Percentiles rank a stretch among this genome's conserved stretches.
phyloP scores from a whole-genome alignment of 805 yeast species.

The Torulaspora indica region DNA sequence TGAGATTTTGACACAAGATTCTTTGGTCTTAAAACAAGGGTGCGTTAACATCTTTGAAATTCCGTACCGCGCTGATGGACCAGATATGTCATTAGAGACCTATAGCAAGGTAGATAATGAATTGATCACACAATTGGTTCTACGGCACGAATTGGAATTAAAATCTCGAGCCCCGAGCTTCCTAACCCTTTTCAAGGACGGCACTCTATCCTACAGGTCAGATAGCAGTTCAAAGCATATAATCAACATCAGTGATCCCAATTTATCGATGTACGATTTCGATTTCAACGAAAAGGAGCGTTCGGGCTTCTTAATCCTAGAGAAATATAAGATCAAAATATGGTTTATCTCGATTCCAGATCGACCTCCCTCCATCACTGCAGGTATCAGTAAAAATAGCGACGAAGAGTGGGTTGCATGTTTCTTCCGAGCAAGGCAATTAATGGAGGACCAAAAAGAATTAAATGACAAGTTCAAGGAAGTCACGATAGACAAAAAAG shows the following conservation, averaged over 20 bases:
- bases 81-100: constrained; percentile 24
- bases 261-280: constrained; percentile 74
- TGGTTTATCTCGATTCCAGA: constrained; percentile 51
- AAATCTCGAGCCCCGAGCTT: constrained; percentile 15
- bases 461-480: constrained; percentile 7
- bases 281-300: constrained; percentile 59
- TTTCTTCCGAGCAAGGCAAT: constrained; percentile 58
- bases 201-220: constrained; percentile 19
- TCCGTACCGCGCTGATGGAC: constrained; percentile 25
- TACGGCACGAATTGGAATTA: constrained; percentile 15
- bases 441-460: constrained; percentile 37
- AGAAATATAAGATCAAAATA: constrained; percentile 51
- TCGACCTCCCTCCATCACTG: constrained; percentile 21
- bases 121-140: constrained; percentile 24
- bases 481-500: not conserved
- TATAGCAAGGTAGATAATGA: constrained; percentile 28
- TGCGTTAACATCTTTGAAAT: constrained; percentile 27
- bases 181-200: constrained; percentile 21
- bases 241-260: constrained; percentile 38
- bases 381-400: constrained; percentile 43
- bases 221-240: constrained; percentile 13
- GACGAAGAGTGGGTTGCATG: constrained; percentile 66
- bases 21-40: constrained; percentile 28
- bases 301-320: constrained; percentile 61
- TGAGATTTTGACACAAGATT: not conserved